Evolutionary conservation across 495 filamentous ascomycete species (phyloP).

Genomic region (Cenococcum geophilum): DNA sequence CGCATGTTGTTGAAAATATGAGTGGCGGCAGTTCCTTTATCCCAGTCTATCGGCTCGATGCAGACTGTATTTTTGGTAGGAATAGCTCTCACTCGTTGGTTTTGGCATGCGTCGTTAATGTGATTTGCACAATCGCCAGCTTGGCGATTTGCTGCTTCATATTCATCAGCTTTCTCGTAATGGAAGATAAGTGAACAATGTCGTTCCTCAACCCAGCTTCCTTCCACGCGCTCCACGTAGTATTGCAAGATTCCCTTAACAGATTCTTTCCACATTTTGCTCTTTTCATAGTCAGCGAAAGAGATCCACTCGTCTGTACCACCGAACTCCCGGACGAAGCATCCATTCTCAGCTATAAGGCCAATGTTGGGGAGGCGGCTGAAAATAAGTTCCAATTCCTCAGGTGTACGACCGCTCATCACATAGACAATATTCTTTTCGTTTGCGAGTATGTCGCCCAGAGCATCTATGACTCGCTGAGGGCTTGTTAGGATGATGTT

Average conservation of each 20-base stretch:
- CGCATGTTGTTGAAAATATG: slow-evolving; percentile 57
- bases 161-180: slow-evolving; percentile 75
- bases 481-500: slow-evolving; percentile 77
- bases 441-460: slow-evolving; percentile 74
- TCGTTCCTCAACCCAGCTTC: slow-evolving; percentile 76
- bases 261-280: slow-evolving; percentile 67
- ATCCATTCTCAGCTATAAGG: slow-evolving; percentile 88
- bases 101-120: slow-evolving; percentile 85
- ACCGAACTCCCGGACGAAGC: slow-evolving; percentile 68
- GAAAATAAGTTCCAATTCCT: slow-evolving; percentile 84
- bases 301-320: slow-evolving; percentile 60
- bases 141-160: slow-evolving; percentile 61
- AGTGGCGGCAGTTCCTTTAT: slow-evolving; percentile 73
- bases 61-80: slow-evolving; percentile 70
- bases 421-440: slow-evolving; percentile 81
- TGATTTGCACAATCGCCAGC: slow-evolving; percentile 83
- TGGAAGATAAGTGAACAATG: slow-evolving; percentile 85
- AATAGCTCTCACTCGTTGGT: slow-evolving; percentile 74
- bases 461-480: slow-evolving; percentile 69
- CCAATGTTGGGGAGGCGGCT: slow-evolving; percentile 69
- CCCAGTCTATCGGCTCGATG: slow-evolving; percentile 74
- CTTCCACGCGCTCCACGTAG: slow-evolving; percentile 80
- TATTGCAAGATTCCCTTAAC: slow-evolving; percentile 74
- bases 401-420: slow-evolving; percentile 78
- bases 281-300: slow-evolving; percentile 61